Evolutionary conservation across 2,329 filamentous ascomycete species (phyloP).

Genomic region (Gremmenia infestans): DNA sequence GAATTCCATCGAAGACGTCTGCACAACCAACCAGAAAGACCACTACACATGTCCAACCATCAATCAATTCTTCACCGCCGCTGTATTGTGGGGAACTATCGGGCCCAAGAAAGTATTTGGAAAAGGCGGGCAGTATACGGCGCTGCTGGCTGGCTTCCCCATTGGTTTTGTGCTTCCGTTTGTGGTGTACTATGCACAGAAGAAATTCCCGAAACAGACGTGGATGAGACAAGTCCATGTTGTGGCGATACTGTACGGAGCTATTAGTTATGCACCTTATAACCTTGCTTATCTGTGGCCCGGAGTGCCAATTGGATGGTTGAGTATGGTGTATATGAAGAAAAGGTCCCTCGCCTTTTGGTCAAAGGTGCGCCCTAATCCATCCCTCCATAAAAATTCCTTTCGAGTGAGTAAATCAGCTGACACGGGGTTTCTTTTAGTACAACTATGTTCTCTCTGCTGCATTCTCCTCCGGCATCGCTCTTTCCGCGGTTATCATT

Average conservation of each 20-base stretch:
- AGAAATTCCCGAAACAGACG: constrained; percentile 37
- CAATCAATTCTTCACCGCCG: constrained; percentile 53
- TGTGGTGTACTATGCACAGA: constrained; percentile 39
- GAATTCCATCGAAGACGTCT: constrained; percentile 38
- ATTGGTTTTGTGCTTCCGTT: constrained; percentile 43
- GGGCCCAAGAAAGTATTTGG: constrained; percentile 45
- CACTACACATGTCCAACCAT: constrained; percentile 46
- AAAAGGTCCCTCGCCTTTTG: constrained; percentile 43
- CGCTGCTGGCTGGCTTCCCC: constrained; percentile 46
- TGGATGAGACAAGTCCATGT: constrained; percentile 41
- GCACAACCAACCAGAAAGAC: constrained; percentile 36
- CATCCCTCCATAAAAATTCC: neutral
- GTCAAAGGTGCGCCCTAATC: constrained; percentile 38
- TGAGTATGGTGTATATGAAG: constrained; percentile 45
- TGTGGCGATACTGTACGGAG: constrained; percentile 44
- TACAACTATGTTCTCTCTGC: constrained; percentile 52
- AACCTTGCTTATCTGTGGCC: constrained; percentile 46
- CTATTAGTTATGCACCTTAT: constrained; percentile 44
- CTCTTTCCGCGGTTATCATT: constrained; percentile 47
- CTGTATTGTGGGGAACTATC: constrained; percentile 51
- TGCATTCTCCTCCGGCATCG: constrained; percentile 45
- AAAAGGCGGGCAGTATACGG: constrained; percentile 42
- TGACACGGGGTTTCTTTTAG: constrained; percentile 18
- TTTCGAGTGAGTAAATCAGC: neutral
- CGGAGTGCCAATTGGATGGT: constrained; percentile 42